phyloP scores from a whole-genome alignment of 2,329 filamentous ascomycete species.

The Arthrinium puccinioides region DNA sequence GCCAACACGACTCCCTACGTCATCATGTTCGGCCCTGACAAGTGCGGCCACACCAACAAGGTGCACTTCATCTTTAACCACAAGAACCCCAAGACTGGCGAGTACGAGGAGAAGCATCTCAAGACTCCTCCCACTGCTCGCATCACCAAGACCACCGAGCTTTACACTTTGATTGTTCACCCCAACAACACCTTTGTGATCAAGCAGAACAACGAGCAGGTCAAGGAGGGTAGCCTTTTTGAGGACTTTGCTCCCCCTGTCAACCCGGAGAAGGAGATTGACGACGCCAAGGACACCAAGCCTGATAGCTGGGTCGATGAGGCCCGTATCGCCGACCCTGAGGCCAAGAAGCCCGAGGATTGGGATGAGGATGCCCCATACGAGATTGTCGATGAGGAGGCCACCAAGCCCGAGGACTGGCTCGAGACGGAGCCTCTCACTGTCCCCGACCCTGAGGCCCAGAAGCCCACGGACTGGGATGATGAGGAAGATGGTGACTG shows the following conservation, averaged over 20 bases:
- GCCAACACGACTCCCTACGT: slow-evolving; percentile 95
- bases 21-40: slow-evolving; percentile 99
- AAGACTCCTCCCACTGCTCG: slow-evolving; percentile 74
- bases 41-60: slow-evolving; percentile 99
- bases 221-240: slow-evolving; percentile 84
- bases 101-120: slow-evolving; percentile 99
- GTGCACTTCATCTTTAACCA: slow-evolving; percentile 98
- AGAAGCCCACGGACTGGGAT: slow-evolving; percentile 99
- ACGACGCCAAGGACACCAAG: slow-evolving; percentile 89
- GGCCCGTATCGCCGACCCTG: slow-evolving; percentile 82
- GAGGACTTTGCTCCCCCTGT: slow-evolving; percentile 92
- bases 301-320: slow-evolving; percentile 94
- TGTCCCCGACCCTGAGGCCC: slow-evolving; percentile 84
- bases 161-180: slow-evolving; percentile 95
- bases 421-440: slow-evolving; percentile 79
- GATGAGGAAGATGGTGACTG: slow-evolving; percentile 99
- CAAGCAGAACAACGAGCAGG: slow-evolving; percentile 80
- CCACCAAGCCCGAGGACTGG: slow-evolving; percentile 91
- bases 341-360: slow-evolving; percentile 93
- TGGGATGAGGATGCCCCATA: slow-evolving; percentile 98
- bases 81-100: slow-evolving; percentile 99
- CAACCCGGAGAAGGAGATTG: slow-evolving; percentile 92
- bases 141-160: slow-evolving; percentile 84
- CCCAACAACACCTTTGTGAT: slow-evolving; percentile 94
- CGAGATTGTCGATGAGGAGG: slow-evolving; percentile 91